A percentile compares a stretch with the other conserved stretches of the same genome.
Conservation (phyloP, 2,329 filamentous ascomycete species). For the Diaporthe sp. region DNA sequence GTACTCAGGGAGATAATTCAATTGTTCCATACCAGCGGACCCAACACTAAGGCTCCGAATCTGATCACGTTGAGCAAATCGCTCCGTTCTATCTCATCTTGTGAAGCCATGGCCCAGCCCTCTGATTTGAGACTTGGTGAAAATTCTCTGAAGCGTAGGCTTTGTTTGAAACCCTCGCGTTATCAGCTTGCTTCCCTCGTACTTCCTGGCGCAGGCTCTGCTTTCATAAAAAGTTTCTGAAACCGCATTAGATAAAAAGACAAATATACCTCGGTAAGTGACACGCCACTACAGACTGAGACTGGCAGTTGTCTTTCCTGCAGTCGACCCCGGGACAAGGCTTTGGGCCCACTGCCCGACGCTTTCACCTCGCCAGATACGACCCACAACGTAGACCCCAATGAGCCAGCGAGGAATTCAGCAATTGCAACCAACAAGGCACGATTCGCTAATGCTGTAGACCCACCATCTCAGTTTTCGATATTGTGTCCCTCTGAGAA, state of each 20-base stretch:
- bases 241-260: background rate
- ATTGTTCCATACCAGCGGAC: background rate
- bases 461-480: background rate
- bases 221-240: background rate
- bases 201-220: no score
- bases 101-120: background rate
- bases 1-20: background rate
- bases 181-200: background rate
- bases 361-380: background rate
- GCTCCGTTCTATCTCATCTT: background rate
- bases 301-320: background rate
- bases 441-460: background rate
- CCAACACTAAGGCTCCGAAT: background rate
- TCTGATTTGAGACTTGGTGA: background rate
- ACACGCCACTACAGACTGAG: background rate
- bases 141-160: background rate
- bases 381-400: background rate
- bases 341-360: background rate
- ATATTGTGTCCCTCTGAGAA: no score
- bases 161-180: background rate
- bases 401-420: background rate
- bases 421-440: background rate
- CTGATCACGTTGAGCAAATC: background rate
- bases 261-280: background rate
- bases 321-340: background rate